Conservation (phyloP, 768 basidiomycete genomes). For the Russula virescens region DNA sequence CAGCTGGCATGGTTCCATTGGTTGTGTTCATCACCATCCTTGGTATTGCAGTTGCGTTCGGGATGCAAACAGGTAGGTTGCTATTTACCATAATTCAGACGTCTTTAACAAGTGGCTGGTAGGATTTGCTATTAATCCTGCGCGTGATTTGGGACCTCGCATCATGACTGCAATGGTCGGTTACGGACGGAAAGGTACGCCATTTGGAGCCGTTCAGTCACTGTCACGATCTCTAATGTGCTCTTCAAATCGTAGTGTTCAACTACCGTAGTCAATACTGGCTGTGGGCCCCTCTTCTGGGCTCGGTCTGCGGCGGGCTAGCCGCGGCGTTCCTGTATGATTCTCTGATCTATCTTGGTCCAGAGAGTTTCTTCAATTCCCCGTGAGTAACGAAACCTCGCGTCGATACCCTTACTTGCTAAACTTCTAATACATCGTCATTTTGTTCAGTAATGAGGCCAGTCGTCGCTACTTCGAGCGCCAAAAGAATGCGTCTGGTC, state of each 20-base stretch:
- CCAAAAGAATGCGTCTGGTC: not conserved
- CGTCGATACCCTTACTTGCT: not conserved
- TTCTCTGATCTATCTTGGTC: slow-evolving; percentile 47
- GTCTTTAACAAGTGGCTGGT: not conserved
- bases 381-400: slow-evolving; percentile 37
- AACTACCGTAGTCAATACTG: slow-evolving; percentile 55
- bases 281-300: slow-evolving; percentile 64
- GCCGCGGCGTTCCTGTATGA: slow-evolving; percentile 55
- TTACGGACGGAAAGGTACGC: slow-evolving; percentile 47
- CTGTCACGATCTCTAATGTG: not conserved
- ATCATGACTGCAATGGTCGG: slow-evolving; percentile 66
- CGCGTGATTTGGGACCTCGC: slow-evolving; percentile 67
- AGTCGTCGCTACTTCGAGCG: not conserved
- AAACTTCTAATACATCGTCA: not conserved
- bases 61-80: slow-evolving; percentile 48
- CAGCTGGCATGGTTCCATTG: slow-evolving; percentile 48
- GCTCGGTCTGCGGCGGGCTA: slow-evolving; percentile 53
- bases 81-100: not conserved
- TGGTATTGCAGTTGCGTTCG: slow-evolving; percentile 53
- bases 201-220: not conserved
- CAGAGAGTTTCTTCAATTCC: slow-evolving; percentile 48
- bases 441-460: not conserved
- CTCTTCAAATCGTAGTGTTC: slow-evolving; percentile 31
- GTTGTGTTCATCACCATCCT: slow-evolving; percentile 51
- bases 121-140: slow-evolving; percentile 64